Percentiles rank a stretch among this genome's conserved stretches.
Evolutionary conservation across 2,329 filamentous ascomycete species (phyloP).

Genomic region (Botrytis deweyae): DNA sequence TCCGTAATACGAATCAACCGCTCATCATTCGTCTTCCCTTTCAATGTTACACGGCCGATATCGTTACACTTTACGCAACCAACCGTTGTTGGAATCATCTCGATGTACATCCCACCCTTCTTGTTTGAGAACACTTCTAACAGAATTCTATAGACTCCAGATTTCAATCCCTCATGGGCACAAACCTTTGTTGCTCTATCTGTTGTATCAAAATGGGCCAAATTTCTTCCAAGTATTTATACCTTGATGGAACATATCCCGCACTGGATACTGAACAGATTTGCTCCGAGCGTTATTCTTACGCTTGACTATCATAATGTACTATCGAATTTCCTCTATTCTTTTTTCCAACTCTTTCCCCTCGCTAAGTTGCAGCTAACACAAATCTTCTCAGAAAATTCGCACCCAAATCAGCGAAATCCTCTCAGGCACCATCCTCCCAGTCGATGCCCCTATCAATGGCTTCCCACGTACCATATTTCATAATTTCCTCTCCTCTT

Average conservation of each 20-base stretch:
- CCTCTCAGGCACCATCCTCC: not conserved
- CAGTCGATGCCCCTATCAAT: constrained; percentile 15
- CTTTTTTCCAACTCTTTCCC: not conserved
- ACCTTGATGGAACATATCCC: not conserved
- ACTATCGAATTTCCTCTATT: not conserved
- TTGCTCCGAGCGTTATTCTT: not conserved
- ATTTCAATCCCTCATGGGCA: constrained; percentile 29
- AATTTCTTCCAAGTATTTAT: not conserved
- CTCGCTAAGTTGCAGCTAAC: not conserved
- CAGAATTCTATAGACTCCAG: not conserved
- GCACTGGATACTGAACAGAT: not conserved
- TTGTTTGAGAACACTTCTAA: not conserved
- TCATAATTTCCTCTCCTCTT: constrained; percentile 27
- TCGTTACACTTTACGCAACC: constrained; percentile 22
- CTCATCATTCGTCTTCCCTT: constrained; percentile 27
- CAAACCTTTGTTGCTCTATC: not conserved
- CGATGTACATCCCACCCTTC: not conserved
- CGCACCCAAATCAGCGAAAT: constrained; percentile 12
- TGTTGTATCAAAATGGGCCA: not conserved
- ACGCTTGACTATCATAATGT: not conserved
- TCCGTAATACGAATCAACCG: constrained; percentile 22
- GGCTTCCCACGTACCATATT: constrained; percentile 26
- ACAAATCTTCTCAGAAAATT: not conserved
- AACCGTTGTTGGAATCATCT: constrained; percentile 14
- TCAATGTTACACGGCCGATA: constrained; percentile 33